Evolutionary conservation across 2,329 filamentous ascomycete species (phyloP).

Genomic region (Talaromyces sp.): DNA sequence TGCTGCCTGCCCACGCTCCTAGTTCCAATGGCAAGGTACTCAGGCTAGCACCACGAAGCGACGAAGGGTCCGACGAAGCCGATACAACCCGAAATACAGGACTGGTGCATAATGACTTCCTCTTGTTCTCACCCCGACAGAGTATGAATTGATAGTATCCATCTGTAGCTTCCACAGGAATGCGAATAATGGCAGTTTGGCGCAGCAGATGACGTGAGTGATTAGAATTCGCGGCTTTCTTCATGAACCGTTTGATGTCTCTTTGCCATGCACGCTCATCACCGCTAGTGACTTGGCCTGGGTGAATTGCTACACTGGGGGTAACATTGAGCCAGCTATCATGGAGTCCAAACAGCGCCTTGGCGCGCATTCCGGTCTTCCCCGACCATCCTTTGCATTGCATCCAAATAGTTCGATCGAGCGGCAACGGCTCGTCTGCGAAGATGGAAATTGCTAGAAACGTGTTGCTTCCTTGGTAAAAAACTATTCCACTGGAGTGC

Average conservation of each 20-base stretch:
- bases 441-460: constrained; percentile 62
- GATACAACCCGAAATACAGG: constrained; percentile 66
- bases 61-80: constrained; percentile 55
- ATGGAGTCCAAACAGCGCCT: constrained; percentile 56
- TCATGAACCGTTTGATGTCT: constrained; percentile 60
- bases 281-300: constrained; percentile 46
- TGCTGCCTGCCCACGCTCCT: constrained; percentile 42
- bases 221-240: constrained; percentile 45
- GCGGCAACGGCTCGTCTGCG: constrained; percentile 52
- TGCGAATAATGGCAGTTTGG: constrained; percentile 60
- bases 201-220: constrained; percentile 49
- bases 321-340: constrained; percentile 65
- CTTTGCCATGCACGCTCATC: constrained; percentile 65
- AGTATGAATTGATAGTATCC: constrained; percentile 66
- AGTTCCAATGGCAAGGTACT: constrained; percentile 61
- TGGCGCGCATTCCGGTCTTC: constrained; percentile 62
- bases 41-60: constrained; percentile 60
- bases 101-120: constrained; percentile 57
- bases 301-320: constrained; percentile 44
- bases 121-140: constrained; percentile 49
- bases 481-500: constrained; percentile 59
- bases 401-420: constrained; percentile 58
- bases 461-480: constrained; percentile 62
- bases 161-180: constrained; percentile 58
- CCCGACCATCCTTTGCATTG: constrained; percentile 65